Evolutionary conservation across 2,329 filamentous ascomycete species (phyloP), one percentile per base, ranked within the genome.

Genomic region (Geoglossum cookeanum): DNA sequence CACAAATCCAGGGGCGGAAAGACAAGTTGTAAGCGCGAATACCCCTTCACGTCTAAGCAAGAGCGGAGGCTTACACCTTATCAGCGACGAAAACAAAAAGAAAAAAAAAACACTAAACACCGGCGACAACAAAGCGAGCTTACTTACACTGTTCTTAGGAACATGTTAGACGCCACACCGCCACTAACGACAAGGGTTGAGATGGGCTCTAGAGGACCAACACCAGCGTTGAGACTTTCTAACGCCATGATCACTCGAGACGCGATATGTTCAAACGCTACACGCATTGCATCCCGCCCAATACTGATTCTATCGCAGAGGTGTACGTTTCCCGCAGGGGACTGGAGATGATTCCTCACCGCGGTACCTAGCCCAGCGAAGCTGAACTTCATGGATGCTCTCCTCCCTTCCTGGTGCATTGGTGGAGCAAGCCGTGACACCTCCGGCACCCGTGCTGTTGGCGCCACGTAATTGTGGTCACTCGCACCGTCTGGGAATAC

Each of bases 81-180:
- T 55, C 27, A 55, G 54, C 37, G 74, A 70, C 57, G 81, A 66
- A 55, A 11, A 35, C 22, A 22, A 22, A 22, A 22, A 22, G n/a
- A 22, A 22, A 22, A 22, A 22, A 22, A 22, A 22, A 22, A 22
- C 22, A 22, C 22, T 22, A 22, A 22, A 22, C 22, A 22, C 9
- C 11, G 9, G 7, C 5, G 33, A 22, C 7, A 17, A 22, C 49
- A 37, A n/a, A 53, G 15, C 3, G 35, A 53, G 22, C 15, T 44
- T 13, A 60, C 63, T 57, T 61, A 65, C 48, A 97, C 76, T 63
- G 82, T 77, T 67, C 83, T 78, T 47, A 98, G 73, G 67, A 85
- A 96, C 55, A 70, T 70, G 68, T 96, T 97, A 55, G 86, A 84
- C 6, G 91, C 92, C 5, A 98, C 92, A 29, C 92, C 92, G 33